Conservation (phyloP, 306 rosid genomes). For the Oxytropis ochrocephala region DNA sequence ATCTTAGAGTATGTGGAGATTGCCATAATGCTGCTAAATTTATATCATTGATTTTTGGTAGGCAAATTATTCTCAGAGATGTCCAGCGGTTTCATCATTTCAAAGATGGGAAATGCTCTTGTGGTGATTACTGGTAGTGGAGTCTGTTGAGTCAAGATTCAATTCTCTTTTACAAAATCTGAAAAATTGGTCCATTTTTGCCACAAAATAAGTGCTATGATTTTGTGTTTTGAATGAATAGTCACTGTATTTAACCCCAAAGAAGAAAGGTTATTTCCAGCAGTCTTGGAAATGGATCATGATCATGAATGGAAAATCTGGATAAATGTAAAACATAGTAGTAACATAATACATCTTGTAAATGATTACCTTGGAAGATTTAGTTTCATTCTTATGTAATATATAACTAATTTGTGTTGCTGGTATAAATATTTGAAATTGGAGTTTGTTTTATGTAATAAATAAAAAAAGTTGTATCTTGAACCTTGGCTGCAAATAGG, state of each 20-base stretch:
- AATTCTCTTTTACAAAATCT: not conserved
- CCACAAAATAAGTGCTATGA: not conserved
- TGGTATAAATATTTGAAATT: not conserved
- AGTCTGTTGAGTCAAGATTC: not conserved
- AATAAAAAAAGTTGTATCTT: not conserved
- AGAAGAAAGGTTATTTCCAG: not conserved
- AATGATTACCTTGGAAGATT: not conserved
- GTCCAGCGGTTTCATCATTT: constrained; percentile 81
- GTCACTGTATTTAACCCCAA: not conserved
- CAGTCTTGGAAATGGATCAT: not conserved
- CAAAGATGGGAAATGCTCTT: constrained; percentile 73
- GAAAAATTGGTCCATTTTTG: not conserved
- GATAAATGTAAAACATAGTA: not conserved
- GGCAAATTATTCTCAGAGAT: constrained; percentile 73
- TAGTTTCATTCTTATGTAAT: constrained; percentile 14
- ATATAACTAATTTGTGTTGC: not conserved
- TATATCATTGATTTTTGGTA: constrained; percentile 57
- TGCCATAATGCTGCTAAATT: constrained; percentile 73
- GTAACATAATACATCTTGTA: not conserved
- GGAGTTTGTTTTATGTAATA: constrained; percentile 3
- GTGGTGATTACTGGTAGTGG: constrained; percentile 82
- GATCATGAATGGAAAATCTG: not conserved
- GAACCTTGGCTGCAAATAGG: not conserved
- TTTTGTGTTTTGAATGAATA: constrained; percentile 8
- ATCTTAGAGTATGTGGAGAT: constrained; percentile 75